phyloP scores from a whole-genome alignment of 768 basidiomycete species.

The Hygrocybe coccinea region DNA sequence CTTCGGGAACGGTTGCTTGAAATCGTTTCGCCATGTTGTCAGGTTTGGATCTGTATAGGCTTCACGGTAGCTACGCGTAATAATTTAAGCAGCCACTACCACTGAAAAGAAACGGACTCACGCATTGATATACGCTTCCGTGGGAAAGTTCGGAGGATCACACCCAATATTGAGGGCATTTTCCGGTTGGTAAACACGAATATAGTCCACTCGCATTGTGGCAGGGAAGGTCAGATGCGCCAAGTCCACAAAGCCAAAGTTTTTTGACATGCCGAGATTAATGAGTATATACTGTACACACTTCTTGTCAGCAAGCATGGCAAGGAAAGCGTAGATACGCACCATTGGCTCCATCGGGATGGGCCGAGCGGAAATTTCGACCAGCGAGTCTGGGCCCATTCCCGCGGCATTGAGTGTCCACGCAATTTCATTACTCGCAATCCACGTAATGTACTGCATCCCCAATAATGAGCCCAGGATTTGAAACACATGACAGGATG shows the following conservation, averaged over 20 bases:
- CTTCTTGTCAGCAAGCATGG: not conserved
- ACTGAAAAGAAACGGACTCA: slow-evolving; percentile 28
- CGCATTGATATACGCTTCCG: slow-evolving; percentile 64
- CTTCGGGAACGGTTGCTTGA: slow-evolving; percentile 54
- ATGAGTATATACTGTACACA: slow-evolving; percentile 64
- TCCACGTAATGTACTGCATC: slow-evolving; percentile 78
- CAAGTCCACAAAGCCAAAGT: slow-evolving; percentile 72
- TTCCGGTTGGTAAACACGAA: slow-evolving; percentile 68
- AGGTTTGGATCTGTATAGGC: slow-evolving; percentile 69
- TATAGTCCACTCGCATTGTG: slow-evolving; percentile 43
- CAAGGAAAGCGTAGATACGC: slow-evolving; percentile 16
- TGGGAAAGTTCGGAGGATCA: slow-evolving; percentile 61
- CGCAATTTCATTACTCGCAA: slow-evolving; percentile 56
- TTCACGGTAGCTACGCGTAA: slow-evolving; percentile 43
- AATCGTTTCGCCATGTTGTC: slow-evolving; percentile 50
- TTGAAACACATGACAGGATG: slow-evolving; percentile 1
- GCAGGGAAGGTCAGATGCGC: slow-evolving; percentile 64
- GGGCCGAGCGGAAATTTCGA: slow-evolving; percentile 60
- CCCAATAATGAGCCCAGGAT: slow-evolving; percentile 7
- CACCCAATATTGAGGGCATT: slow-evolving; percentile 68
- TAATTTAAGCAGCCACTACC: not conserved
- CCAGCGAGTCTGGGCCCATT: slow-evolving; percentile 54
- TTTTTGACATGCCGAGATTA: slow-evolving; percentile 78
- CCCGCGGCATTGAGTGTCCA: slow-evolving; percentile 76
- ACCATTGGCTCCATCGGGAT: slow-evolving; percentile 87